A percentile compares a stretch with the other conserved stretches of the same genome.
Evolutionary conservation across 257 asterid genomes (phyloP).

Genomic region (Ilex asprella): DNA sequence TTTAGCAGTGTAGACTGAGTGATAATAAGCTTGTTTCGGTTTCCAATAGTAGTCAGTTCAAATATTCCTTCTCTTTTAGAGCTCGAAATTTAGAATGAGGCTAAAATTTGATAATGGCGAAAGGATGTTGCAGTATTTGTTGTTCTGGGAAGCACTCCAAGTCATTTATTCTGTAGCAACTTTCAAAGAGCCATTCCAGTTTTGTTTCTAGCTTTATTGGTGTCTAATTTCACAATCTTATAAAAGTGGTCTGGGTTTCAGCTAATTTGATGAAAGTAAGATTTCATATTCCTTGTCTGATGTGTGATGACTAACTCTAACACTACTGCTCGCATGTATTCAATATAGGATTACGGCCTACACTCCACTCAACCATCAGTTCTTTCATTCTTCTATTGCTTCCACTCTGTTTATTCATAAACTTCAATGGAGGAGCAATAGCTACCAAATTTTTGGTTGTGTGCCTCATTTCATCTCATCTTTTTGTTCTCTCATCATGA

Average conservation of each 20-base stretch:
- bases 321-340: neutral
- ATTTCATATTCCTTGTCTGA: neutral
- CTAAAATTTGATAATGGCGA: neutral
- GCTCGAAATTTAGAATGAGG: neutral
- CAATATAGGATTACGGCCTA: neutral
- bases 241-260: neutral
- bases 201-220: too few species aligned
- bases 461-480: neutral
- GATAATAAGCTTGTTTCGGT: neutral
- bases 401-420: neutral
- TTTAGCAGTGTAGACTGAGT: neutral
- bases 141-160: neutral
- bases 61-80: neutral
- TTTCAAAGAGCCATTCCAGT: neutral
- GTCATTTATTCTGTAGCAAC: neutral
- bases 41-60: too few species aligned
- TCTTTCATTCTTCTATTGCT: neutral
- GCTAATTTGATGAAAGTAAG: neutral
- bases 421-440: neutral
- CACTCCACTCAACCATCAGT: neutral
- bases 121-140: neutral
- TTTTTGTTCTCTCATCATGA: too few species aligned
- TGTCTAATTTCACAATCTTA: neutral
- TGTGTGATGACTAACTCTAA: neutral
- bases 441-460: too few species aligned